These are phyloP conservation scores for Kingdonia uniflora DNA, from an alignment of 164 flowering plant species.

Conservation along the genomic window DNA sequence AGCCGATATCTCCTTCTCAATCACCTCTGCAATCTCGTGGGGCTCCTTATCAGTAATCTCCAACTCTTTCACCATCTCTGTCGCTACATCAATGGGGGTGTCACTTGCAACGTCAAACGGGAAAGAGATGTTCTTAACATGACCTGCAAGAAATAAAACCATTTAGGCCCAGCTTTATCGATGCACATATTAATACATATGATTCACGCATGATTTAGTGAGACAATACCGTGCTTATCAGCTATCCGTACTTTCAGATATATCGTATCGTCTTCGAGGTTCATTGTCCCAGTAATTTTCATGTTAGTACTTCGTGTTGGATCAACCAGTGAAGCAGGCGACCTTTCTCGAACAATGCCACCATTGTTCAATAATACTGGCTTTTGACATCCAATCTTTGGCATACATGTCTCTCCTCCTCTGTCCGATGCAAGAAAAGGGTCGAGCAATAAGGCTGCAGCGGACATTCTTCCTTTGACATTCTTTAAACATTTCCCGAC, in stretches of 20 bases:
- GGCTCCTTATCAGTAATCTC: conserved; percentile 64
- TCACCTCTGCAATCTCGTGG: conserved; percentile 59
- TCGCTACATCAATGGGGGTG: conserved; percentile 69
- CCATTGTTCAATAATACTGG: not conserved
- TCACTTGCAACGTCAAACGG: conserved; percentile 59
- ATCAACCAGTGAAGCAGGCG: conserved; percentile 1
- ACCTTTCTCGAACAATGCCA: no score
- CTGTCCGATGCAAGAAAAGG: conserved; percentile 51
- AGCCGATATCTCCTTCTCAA: conserved; percentile 52
- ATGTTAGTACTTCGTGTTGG: conserved; percentile 32
- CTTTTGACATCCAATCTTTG: not conserved
- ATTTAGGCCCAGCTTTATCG: not conserved
- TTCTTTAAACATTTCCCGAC: conserved; percentile 54
- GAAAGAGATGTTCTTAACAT: conserved; percentile 44
- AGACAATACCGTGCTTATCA: conserved; percentile 40
- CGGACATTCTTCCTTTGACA: conserved; percentile 60
- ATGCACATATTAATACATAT: no score
- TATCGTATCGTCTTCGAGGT: conserved; percentile 52
- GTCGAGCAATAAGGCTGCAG: conserved; percentile 53
- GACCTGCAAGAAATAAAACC: conserved; percentile 22
- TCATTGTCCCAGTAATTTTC: conserved; percentile 67
- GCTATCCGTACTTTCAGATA: conserved; percentile 68
- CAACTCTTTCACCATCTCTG: conserved; percentile 82
- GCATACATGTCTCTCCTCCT: conserved; percentile 13
- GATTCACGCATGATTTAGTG: not conserved